A percentile compares a stretch with the other conserved stretches of the same genome.
Conservation (phyloP, 2,329 filamentous ascomycete genomes). For the Bipolaris oryzae region DNA sequence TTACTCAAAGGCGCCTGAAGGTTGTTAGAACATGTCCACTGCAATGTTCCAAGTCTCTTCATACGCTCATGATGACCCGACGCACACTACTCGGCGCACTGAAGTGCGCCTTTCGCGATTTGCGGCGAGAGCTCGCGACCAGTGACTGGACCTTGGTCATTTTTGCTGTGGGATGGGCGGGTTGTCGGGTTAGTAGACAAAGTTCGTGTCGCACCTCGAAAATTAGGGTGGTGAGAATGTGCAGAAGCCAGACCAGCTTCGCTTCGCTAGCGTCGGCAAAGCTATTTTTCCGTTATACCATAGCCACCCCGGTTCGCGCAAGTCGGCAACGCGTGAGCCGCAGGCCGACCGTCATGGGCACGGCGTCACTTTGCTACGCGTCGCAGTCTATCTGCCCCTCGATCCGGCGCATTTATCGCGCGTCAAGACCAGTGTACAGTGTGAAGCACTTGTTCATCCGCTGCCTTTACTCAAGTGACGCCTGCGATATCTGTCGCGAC, state of each 20-base stretch:
- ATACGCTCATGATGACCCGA: constrained; percentile 81
- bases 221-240: constrained; percentile 24
- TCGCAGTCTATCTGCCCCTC: not conserved
- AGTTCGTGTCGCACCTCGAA: constrained; percentile 25
- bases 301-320: not conserved
- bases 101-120: constrained; percentile 99
- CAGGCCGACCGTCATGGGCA: not conserved
- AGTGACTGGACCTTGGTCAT: constrained; percentile 73
- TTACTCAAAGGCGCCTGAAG: constrained; percentile 56
- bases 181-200: constrained; percentile 41
- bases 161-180: constrained; percentile 52
- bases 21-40: constrained; percentile 40
- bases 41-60: constrained; percentile 70
- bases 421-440: not conserved
- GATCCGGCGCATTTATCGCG: not conserved
- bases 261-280: constrained; percentile 23
- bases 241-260: constrained; percentile 12
- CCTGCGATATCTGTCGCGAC: not conserved
- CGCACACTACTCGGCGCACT: constrained; percentile 90
- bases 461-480: not conserved
- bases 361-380: constrained; percentile 13
- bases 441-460: not conserved
- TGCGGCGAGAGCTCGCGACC: constrained; percentile 85
- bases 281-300: constrained; percentile 9
- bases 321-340: constrained; percentile 2